A percentile compares a stretch with the other conserved stretches of the same genome.
These are phyloP conservation scores for Cardamine resedifolia DNA, from an alignment of 345 rosid species.

Conservation along the genomic window DNA sequence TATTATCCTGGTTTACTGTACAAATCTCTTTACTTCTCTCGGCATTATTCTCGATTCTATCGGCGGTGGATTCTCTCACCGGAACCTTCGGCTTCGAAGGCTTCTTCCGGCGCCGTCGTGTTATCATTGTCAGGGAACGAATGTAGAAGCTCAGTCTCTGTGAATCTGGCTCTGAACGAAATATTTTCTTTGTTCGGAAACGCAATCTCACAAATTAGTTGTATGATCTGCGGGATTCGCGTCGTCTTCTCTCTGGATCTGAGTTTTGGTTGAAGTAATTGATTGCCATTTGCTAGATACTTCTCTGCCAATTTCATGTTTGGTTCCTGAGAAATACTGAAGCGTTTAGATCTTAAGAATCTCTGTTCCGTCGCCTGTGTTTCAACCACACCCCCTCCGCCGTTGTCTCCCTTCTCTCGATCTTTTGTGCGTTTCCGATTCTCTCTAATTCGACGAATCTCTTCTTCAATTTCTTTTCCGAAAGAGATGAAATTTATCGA, in stretches of 20 bases:
- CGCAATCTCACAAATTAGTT: slow-evolving; percentile 13
- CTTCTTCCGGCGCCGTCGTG: not conserved
- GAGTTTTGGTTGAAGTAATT: slow-evolving; percentile 14
- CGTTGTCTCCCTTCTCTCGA: too few relatives aligned
- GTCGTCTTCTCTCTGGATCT: slow-evolving; percentile 32
- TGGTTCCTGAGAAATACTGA: not conserved
- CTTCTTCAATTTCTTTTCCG: not conserved
- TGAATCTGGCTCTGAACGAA: slow-evolving; percentile 23
- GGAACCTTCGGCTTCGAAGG: slow-evolving; percentile 12
- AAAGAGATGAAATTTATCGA: not conserved
- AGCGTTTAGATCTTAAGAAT: too few relatives aligned
- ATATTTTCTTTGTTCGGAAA: not conserved
- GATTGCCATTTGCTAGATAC: not conserved
- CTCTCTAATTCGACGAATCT: not conserved
- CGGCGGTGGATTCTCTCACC: slow-evolving; percentile 28
- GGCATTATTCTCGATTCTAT: not conserved
- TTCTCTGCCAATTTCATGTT: not conserved
- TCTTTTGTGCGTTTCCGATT: too few relatives aligned
- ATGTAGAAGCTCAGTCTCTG: slow-evolving; percentile 30
- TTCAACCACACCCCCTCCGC: too few relatives aligned
- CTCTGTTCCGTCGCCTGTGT: too few relatives aligned
- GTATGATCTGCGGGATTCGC: slow-evolving; percentile 25
- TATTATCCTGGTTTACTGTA: slow-evolving; percentile 15
- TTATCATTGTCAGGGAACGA: not conserved
- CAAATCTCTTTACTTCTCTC: not conserved